Evolutionary conservation across 2,329 filamentous ascomycete species (phyloP), one percentile per base, ranked within the genome.

Genomic region (Verruconis gallopava): DNA sequence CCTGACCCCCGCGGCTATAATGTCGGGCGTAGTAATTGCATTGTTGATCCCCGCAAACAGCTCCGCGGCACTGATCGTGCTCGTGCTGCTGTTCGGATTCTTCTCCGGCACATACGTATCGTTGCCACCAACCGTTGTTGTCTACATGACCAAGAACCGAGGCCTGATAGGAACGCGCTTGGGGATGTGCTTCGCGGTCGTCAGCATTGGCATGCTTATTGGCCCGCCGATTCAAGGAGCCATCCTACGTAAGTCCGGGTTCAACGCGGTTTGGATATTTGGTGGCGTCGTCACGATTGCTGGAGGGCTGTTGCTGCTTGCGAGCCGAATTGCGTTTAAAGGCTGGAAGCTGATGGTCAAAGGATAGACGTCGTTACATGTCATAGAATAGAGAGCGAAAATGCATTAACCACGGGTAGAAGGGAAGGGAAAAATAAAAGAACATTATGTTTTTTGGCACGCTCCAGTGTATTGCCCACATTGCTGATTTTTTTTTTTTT

Each of bases 191-290:
- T 77, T 76, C 48, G 64, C 63, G 1, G 53, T 67, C 30, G 62
- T 64, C 2, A 64, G 65, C 0, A 55, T 75, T 5, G 73, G 71
- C 0, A 46, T 75, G 38, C 48, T 77, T 45, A 61, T 73, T 5
- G 73, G 73, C 2, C 73, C 71, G 3, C 73, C 73, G 0, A 73
- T 75, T 42, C 68, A 67, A 2, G 73, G 73, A 14, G 67, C 68
- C 12, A 72, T 77, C 21, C 46, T 73, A 44, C 60, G 61, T 39
- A 49, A 53, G 4, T 64, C 63, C 12, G 60, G 66, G 6, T 69
- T 62, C 30, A 53, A 51, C 1, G 52, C 58, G 20, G 50, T 66
- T 2, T 69, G 66, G 67, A 48, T 59, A 1, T 69, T 60, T 53
- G 63, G 64, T 0, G 67, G 64, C 2, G 37, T 51, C n/a, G 44